These are phyloP conservation scores for Streptanthus diversifolius DNA, from an alignment of 345 rosid genomes.

Conservation along the genomic window DNA sequence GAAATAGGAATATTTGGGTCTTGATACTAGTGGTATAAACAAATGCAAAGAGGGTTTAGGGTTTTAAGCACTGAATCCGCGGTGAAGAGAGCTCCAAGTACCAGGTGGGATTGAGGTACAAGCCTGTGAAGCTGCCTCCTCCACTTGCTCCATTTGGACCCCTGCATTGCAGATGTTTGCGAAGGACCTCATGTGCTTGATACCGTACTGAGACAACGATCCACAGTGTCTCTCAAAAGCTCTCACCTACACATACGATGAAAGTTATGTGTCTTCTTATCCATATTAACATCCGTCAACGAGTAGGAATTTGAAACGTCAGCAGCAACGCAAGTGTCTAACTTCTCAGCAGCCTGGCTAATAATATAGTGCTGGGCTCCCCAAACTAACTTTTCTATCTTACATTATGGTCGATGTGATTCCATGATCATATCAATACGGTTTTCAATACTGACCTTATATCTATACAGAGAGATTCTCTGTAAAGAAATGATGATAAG, in stretches of 20 bases:
- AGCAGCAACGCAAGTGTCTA: constrained; percentile 8
- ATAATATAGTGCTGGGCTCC: constrained; percentile 22
- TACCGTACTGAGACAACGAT: constrained; percentile 84
- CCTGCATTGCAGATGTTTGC: constrained; percentile 93
- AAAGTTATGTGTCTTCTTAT: neutral
- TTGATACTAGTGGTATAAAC: neutral
- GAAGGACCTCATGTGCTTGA: constrained; percentile 91
- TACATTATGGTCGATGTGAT: neutral
- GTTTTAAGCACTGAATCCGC: constrained; percentile 75
- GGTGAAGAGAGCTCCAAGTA: constrained; percentile 79
- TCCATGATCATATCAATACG: neutral
- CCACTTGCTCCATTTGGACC: constrained; percentile 57
- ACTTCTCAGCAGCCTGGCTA: neutral
- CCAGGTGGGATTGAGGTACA: constrained; percentile 62
- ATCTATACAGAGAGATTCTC: neutral
- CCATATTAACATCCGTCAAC: neutral
- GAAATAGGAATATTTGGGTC: neutral
- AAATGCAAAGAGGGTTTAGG: neutral
- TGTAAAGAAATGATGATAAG: constrained; percentile 2
- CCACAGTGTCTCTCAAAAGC: constrained; percentile 88
- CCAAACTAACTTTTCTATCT: constrained; percentile 15
- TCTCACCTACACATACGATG: constrained; percentile 53
- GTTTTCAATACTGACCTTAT: neutral
- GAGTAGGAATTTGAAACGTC: neutral
- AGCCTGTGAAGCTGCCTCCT: constrained; percentile 87